phyloP scores from a whole-genome alignment of 495 filamentous ascomycete genomes.

The Staphylotrichum longicolle region DNA sequence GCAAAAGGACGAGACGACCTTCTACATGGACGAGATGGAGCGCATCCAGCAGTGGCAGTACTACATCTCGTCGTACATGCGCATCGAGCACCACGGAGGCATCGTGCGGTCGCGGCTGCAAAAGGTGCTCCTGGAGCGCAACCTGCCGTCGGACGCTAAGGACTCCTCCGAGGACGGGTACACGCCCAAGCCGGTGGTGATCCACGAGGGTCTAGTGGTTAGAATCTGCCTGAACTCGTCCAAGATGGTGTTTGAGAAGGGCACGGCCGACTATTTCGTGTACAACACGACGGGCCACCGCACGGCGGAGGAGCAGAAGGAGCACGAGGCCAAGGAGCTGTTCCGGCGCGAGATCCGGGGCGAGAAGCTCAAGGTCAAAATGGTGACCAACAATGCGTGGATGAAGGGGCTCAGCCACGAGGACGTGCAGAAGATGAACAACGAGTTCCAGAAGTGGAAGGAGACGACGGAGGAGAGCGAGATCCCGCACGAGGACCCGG shows the following conservation, averaged over 20 bases:
- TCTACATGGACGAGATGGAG: slow-evolving; percentile 63
- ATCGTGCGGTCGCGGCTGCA: slow-evolving; percentile 62
- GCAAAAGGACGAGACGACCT: slow-evolving; percentile 76
- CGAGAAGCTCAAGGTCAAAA: slow-evolving; percentile 66
- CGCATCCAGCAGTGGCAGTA: slow-evolving; percentile 72
- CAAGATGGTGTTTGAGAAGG: slow-evolving; percentile 72
- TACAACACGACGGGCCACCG: slow-evolving; percentile 37
- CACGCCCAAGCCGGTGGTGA: slow-evolving; percentile 56
- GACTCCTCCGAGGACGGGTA: slow-evolving; percentile 47
- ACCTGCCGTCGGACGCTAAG: slow-evolving; percentile 57
- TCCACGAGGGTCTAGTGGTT: slow-evolving; percentile 72
- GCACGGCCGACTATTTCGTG: slow-evolving; percentile 56
- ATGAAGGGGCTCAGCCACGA: slow-evolving; percentile 69
- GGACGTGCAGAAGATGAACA: slow-evolving; percentile 66
- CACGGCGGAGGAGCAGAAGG: slow-evolving; percentile 24
- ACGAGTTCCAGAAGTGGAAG: slow-evolving; percentile 56
- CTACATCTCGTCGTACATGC: slow-evolving; percentile 88
- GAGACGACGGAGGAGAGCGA: slow-evolving; percentile 35
- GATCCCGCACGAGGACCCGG: slow-evolving; percentile 16
- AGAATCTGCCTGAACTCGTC: slow-evolving; percentile 80
- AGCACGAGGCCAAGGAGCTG: slow-evolving; percentile 43
- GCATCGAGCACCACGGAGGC: slow-evolving; percentile 82
- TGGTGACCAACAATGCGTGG: slow-evolving; percentile 72
- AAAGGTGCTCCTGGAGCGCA: slow-evolving; percentile 70
- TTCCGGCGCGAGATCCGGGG: slow-evolving; percentile 56